Conservation (phyloP, 306 rosid species). For the Cucurbita pepo region DNA sequence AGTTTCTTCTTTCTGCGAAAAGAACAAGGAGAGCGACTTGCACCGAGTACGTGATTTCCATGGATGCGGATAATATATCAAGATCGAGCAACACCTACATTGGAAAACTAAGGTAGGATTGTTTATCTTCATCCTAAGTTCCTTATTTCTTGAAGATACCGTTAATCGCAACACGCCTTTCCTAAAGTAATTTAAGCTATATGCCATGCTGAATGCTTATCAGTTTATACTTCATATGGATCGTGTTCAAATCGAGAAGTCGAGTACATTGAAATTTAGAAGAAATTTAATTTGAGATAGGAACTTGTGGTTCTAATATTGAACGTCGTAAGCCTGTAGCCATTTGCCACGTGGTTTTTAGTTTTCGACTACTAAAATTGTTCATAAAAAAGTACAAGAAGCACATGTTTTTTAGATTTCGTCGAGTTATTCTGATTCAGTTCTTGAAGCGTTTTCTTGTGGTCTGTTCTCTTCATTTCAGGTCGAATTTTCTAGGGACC, state of each 20-base stretch:
- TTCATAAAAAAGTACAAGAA: constrained; percentile 6
- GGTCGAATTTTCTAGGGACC: constrained; percentile 93
- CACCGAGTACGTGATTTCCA: constrained; percentile 78
- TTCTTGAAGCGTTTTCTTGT: neutral
- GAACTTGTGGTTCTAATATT: neutral
- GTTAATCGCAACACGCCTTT: neutral
- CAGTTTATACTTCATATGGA: neutral
- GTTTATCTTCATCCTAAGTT: neutral
- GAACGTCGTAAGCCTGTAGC: neutral
- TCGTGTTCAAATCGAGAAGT: neutral
- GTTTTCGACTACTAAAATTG: neutral
- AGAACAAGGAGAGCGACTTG: constrained; percentile 71
- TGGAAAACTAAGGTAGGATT: constrained; percentile 59
- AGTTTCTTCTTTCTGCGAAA: constrained; percentile 85
- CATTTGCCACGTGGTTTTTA: neutral
- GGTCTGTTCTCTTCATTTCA: constrained; percentile 15
- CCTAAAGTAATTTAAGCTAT: neutral
- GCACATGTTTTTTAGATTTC: neutral
- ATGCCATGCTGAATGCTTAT: neutral
- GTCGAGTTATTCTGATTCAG: neutral
- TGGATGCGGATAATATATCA: constrained; percentile 77
- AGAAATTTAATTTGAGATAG: neutral
- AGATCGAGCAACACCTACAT: constrained; percentile 79
- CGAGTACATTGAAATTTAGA: neutral
- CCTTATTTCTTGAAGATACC: neutral